A percentile compares a stretch with the other conserved stretches of the same genome.
Evolutionary conservation across 2,329 filamentous ascomycete species (phyloP).

Genomic region (Rhynchosporium graminicola): DNA sequence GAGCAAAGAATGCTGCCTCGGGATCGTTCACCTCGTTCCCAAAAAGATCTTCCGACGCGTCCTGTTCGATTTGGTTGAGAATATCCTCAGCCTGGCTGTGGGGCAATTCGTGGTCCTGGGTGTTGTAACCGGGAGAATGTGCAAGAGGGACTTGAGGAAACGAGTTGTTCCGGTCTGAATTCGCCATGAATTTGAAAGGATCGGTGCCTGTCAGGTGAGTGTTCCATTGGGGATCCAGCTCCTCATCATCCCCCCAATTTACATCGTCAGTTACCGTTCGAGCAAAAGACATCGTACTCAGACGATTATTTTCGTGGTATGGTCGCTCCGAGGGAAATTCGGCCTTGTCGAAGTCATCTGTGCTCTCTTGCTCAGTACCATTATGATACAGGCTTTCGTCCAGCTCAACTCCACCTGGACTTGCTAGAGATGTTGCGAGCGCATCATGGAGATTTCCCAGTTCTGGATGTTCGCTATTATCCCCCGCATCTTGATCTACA

Average conservation of each 20-base stretch:
- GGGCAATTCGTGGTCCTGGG: constrained; percentile 46
- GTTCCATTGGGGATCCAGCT: constrained; percentile 54
- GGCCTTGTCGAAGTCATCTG: constrained; percentile 24
- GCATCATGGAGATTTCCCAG: constrained; percentile 33
- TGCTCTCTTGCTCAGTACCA: constrained; percentile 21
- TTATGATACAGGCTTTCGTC: constrained; percentile 33
- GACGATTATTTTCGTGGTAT: constrained; percentile 52
- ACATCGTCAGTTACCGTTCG: constrained; percentile 64
- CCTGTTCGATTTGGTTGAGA: constrained; percentile 52
- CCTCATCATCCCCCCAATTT: constrained; percentile 59
- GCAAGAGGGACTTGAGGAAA: constrained; percentile 58
- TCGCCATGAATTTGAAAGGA: constrained; percentile 60
- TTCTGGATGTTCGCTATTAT: constrained; percentile 30
- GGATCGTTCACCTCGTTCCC: constrained; percentile 45
- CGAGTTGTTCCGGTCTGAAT: constrained; percentile 61
- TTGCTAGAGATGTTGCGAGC: constrained; percentile 34
- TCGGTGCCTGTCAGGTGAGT: constrained; percentile 55
- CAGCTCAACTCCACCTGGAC: constrained; percentile 35
- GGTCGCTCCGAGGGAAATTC: constrained; percentile 33
- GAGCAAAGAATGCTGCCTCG: constrained; percentile 49
- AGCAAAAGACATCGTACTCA: constrained; percentile 63
- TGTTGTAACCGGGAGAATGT: constrained; percentile 36
- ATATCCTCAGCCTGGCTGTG: constrained; percentile 56
- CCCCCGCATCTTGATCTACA: constrained; percentile 5
- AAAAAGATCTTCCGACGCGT: constrained; percentile 32